These are phyloP conservation scores for Solanum habrochaites DNA, from an alignment of 257 asterid species.

Conservation along the genomic window DNA sequence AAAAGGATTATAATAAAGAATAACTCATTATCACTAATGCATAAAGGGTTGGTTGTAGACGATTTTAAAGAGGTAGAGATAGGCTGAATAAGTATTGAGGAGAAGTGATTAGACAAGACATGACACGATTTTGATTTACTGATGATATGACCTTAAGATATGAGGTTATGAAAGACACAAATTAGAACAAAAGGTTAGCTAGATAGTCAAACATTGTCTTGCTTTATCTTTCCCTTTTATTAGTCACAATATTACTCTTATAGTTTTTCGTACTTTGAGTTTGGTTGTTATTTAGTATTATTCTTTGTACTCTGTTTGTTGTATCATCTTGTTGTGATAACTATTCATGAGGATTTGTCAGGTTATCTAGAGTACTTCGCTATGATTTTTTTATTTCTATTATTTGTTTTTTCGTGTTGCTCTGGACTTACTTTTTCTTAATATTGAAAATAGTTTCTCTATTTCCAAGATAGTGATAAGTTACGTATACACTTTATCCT, in stretches of 20 bases:
- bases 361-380: neutral
- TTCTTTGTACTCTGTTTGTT: neutral
- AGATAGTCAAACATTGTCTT: too few species aligned
- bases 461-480: too few species aligned
- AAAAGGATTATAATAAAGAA: too few species aligned
- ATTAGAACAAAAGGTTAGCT: neutral
- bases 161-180: neutral
- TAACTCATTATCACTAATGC: neutral
- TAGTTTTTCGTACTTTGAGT: neutral
- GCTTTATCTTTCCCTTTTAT: neutral
- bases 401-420: neutral
- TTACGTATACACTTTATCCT: rapidly evolving
- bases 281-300: too few species aligned
- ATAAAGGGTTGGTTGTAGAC: neutral
- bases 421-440: neutral
- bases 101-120: neutral
- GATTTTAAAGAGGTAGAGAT: neutral
- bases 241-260: neutral
- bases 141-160: neutral
- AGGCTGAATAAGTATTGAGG: too few species aligned
- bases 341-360: neutral
- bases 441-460: rapidly evolving
- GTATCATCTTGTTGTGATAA: neutral
- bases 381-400: neutral
- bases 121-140: neutral